Evolutionary conservation across 352 stramenopile species (phyloP).

Genomic region (Globisporangium cystogenes): DNA sequence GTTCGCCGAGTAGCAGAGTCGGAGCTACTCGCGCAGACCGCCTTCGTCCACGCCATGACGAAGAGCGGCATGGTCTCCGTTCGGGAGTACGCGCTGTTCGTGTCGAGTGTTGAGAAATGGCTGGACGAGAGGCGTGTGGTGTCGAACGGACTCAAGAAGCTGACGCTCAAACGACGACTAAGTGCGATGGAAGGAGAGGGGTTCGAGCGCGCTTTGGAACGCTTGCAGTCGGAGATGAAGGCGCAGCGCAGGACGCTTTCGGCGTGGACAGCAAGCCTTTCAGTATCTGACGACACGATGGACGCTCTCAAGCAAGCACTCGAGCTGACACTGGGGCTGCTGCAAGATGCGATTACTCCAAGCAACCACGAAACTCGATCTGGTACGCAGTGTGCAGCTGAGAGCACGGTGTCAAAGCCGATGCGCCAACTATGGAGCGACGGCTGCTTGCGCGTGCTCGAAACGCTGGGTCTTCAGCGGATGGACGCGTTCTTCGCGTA

Average conservation of each 20-base stretch:
- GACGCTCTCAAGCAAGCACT: conserved; percentile 2
- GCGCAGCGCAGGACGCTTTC: too few species aligned
- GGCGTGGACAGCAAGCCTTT: not conserved
- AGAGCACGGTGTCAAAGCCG: not conserved
- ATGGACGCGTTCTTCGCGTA: conserved; percentile 11
- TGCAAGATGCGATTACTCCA: not conserved
- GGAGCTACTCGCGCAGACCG: conserved; percentile 12
- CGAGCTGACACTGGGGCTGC: not conserved
- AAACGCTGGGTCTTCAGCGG: not conserved
- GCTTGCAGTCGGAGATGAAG: conserved; percentile 4
- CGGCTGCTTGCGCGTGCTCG: conserved; percentile 5
- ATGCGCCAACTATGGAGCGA: conserved; percentile 8
- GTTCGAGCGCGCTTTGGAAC: not conserved
- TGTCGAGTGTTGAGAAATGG: conserved; percentile 18
- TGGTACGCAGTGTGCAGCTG: not conserved
- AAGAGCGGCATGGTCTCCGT: conserved; percentile 15
- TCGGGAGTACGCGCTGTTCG: conserved; percentile 23
- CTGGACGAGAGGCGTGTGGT: conserved; percentile 5
- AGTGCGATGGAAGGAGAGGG: conserved; percentile 1
- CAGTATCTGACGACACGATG: not conserved
- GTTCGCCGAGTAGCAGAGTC: not conserved
- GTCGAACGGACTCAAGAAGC: conserved; percentile 1
- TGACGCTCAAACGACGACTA: not conserved
- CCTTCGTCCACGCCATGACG: conserved; percentile 22
- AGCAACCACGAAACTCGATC: not conserved